Base-by-base conservation (phyloP, 306 rosid genomes). In the Corylus americana region DNA sequence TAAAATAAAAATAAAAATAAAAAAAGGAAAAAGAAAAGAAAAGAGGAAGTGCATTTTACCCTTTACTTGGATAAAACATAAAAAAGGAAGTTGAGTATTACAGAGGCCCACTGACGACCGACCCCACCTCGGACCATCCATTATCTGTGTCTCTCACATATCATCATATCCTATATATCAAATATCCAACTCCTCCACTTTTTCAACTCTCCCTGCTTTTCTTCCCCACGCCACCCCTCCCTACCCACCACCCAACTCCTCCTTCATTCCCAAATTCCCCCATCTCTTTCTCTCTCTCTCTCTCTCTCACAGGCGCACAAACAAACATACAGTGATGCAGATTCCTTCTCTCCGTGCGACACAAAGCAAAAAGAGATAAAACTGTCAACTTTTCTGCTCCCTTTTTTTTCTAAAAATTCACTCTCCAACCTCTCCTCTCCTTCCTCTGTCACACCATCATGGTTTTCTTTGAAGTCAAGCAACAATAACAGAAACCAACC, bases 401-500 rank as follows among this genome's bases (percentile, higher is more conserved):
- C 35, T 31, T 35, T 35, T 11, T 62, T 27, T 5, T 29, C 8
- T 13, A 12, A 62, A 25, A 27, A 27, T 11, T 12, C 9, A 27
- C 9, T 13, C n/a, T 12, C 37, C 44, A 29, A 14, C 18, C 44
- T 39, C 69, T n/a, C 18, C 44, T 39, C 61, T n/a, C 5, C 22
- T 67, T n/a, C 25, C 71, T 55, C 74, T 64, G 59, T 77, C 82
- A 82, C 80, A 73, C 86, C 74, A 86, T 75, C 55, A 70, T 72
- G 49, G 79, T 75, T 86, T 79, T 57, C 95, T 87, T 89, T 37
- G 77, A 82, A 83, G 82, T 83, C 85, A 90, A 92, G 97, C 87
- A 86, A 92, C 88, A 63, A 81, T 86, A 79, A 73, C 75, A 61
- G 66, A 37, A 42, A 14, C 74, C 84, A 54, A 49, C 61, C 54